These are phyloP conservation scores for Arachnomyces sp. DNA, from an alignment of 2,329 filamentous ascomycete genomes.

Conservation along the genomic window DNA sequence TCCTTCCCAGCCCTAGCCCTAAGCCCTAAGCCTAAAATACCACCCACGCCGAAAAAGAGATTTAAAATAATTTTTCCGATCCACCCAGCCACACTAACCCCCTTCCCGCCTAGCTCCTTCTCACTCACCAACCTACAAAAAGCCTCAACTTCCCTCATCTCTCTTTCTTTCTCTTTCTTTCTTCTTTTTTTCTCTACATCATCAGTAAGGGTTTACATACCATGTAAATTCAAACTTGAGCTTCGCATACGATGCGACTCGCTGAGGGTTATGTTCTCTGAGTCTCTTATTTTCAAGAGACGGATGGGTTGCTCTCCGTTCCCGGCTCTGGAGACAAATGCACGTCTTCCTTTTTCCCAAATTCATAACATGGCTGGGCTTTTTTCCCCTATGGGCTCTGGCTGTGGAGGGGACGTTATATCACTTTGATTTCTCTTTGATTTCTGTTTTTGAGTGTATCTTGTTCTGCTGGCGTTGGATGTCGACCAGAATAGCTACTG, in stretches of 20 bases:
- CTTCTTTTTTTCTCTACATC: conserved; percentile 37
- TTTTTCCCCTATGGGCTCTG: conserved; percentile 35
- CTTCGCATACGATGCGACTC: conserved; percentile 40
- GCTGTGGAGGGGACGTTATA: conserved; percentile 44
- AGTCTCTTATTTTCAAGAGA: conserved; percentile 29
- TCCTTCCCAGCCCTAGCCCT: neutral
- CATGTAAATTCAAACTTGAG: conserved; percentile 42
- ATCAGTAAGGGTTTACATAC: conserved; percentile 47
- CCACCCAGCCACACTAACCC: conserved; percentile 21
- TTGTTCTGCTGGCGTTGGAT: no score
- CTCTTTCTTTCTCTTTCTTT: conserved; percentile 17
- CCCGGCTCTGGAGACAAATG: conserved; percentile 40
- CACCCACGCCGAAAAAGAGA: conserved; percentile 6
- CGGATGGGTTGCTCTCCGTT: conserved; percentile 44
- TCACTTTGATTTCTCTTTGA: conserved; percentile 11
- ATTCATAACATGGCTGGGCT: conserved; percentile 38
- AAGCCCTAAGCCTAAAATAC: conserved; percentile 16
- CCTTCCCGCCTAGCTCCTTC: neutral
- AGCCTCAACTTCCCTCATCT: conserved; percentile 5
- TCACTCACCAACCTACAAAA: conserved; percentile 23
- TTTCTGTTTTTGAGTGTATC: conserved; percentile 1
- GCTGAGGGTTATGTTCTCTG: conserved; percentile 37
- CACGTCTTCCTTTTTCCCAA: conserved; percentile 39
- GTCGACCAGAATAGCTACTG: no score
- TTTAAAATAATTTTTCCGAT: conserved; percentile 6